Evolutionary conservation across 2,329 filamentous ascomycete genomes (phyloP).

Genomic region (Penicillium sp.): DNA sequence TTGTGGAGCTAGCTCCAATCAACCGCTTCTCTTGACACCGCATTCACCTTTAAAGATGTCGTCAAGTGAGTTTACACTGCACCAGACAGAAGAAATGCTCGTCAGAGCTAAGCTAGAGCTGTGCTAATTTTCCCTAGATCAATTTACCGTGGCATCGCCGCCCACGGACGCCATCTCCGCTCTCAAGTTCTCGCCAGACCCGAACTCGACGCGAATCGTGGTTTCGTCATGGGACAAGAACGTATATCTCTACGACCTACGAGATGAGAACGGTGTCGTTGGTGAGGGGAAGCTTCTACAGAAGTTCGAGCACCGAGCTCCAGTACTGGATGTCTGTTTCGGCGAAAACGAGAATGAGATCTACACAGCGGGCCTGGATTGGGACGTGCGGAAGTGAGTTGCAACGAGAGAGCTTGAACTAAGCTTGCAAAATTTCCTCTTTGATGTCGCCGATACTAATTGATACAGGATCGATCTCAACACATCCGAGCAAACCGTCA

Average conservation of each 20-base stretch:
- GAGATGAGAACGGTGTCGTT: conserved; percentile 55
- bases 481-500: conserved; percentile 69
- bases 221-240: conserved; percentile 94
- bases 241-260: conserved; percentile 84
- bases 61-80: conserved; percentile 39
- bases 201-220: conserved; percentile 74
- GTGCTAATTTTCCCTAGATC: conserved; percentile 47
- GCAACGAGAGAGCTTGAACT: conserved; percentile 5
- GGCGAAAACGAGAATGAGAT: conserved; percentile 79
- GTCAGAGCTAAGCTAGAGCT: background rate
- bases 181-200: conserved; percentile 78
- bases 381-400: conserved; percentile 73
- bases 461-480: conserved; percentile 65
- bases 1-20: conserved; percentile 28
- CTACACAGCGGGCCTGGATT: conserved; percentile 84
- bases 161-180: conserved; percentile 86
- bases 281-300: conserved; percentile 65
- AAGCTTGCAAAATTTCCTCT: conserved; percentile 56
- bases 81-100: background rate
- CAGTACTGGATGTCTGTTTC: conserved; percentile 90
- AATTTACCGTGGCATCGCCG: conserved; percentile 80
- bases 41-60: conserved; percentile 36
- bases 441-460: conserved; percentile 56
- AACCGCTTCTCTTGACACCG: conserved; percentile 18
- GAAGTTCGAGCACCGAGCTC: conserved; percentile 78